A percentile compares a stretch with the other conserved stretches of the same genome.
phyloP scores from a whole-genome alignment of 805 yeast genomes.

The Danielia oregonensis region DNA sequence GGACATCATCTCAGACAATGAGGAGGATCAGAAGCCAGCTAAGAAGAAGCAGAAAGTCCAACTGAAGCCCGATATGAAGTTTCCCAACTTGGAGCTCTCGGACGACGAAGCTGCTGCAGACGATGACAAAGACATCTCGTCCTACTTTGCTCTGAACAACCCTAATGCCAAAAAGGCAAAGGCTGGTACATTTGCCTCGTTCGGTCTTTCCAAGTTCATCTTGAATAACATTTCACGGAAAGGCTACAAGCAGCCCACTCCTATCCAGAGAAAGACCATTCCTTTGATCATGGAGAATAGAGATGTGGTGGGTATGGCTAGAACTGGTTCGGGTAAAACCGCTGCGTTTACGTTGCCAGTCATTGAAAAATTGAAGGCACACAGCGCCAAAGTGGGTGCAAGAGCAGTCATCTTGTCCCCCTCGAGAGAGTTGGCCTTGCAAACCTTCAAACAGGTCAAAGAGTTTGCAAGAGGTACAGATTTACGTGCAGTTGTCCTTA shows the following conservation, averaged over 20 bases:
- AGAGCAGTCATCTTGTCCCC: constrained; percentile 91
- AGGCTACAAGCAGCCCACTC: constrained; percentile 95
- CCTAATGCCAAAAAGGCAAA: constrained; percentile 57
- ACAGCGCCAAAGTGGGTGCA: constrained; percentile 82
- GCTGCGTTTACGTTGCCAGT: constrained; percentile 94
- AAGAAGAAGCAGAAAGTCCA: constrained; percentile 24
- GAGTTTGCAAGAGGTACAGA: constrained; percentile 86
- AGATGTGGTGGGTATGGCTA: constrained; percentile 99
- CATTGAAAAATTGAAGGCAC: constrained; percentile 78
- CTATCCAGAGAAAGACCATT: constrained; percentile 93
- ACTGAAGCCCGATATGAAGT: constrained; percentile 18
- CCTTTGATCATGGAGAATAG: constrained; percentile 83
- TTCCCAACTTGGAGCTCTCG: constrained; percentile 52
- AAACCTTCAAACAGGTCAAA: constrained; percentile 82
- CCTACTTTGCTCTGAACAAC: constrained; percentile 38
- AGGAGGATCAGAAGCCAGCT: constrained; percentile 24
- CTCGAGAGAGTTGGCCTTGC: constrained; percentile 93
- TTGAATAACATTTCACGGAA: constrained; percentile 69
- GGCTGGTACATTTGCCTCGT: constrained; percentile 82
- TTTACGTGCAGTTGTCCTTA: constrained; percentile 71
- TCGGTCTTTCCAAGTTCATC: constrained; percentile 76
- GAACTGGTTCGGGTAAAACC: constrained; percentile 98
- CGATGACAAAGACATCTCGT: constrained; percentile 46
- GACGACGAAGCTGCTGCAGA: constrained; percentile 32
- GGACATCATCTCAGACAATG: constrained; percentile 44